These are phyloP conservation scores for Malus asiatica DNA, from an alignment of 306 rosid genomes.

Conservation along the genomic window DNA sequence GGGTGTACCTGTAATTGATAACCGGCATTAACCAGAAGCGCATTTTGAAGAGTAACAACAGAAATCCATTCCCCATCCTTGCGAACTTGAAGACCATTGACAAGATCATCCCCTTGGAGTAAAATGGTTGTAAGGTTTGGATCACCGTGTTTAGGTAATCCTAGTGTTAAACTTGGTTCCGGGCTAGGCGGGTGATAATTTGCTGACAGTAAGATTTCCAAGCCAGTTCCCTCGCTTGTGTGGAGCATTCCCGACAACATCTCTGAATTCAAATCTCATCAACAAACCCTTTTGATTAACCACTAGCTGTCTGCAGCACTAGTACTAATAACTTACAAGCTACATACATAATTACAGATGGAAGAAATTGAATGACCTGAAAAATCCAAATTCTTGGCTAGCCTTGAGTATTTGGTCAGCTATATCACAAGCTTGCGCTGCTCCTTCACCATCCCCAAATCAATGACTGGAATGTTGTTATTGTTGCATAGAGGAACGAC, in stretches of 20 bases:
- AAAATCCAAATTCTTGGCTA: slow-evolving; percentile 15
- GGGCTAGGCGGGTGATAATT: slow-evolving; percentile 22
- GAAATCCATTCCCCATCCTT: slow-evolving; percentile 45
- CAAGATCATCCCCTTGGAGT: slow-evolving; percentile 14
- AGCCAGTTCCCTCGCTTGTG: not conserved
- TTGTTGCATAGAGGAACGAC: not conserved
- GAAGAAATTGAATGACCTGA: not conserved
- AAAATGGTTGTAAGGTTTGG: slow-evolving; percentile 11
- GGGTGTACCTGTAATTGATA: slow-evolving; percentile 24
- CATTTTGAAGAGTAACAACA: slow-evolving; percentile 35
- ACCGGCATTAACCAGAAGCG: slow-evolving; percentile 50
- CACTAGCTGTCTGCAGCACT: not conserved
- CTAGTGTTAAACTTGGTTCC: slow-evolving; percentile 26
- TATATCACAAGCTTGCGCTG: not conserved
- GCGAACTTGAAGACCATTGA: slow-evolving; percentile 34
- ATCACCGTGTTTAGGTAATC: slow-evolving; percentile 26
- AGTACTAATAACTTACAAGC: not conserved
- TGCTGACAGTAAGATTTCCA: not conserved
- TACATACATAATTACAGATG: too few species aligned
- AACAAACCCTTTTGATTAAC: too few species aligned
- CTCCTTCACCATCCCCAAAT: not conserved
- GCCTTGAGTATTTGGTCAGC: slow-evolving; percentile 1
- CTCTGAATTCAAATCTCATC: not conserved
- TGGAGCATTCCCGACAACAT: slow-evolving; percentile 12
- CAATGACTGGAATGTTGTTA: slow-evolving; percentile 1